Evolutionary conservation across 352 stramenopile genomes (phyloP), one percentile per base, ranked within the genome.

Genomic region (Globisporangium yorkense): DNA sequence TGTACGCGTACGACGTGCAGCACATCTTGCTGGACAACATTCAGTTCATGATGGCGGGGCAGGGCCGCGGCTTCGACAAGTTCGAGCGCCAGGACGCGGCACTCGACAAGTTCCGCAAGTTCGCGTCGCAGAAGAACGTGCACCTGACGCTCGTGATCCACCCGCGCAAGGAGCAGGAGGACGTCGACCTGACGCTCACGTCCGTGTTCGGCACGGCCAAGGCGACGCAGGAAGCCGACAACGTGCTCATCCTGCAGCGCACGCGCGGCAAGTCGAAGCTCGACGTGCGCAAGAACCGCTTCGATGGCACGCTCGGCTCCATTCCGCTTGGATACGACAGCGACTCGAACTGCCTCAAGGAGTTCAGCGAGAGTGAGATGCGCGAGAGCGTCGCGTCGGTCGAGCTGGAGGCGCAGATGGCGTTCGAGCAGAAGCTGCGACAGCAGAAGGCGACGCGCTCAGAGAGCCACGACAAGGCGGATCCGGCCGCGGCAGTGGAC

Each of bases 11-110:
- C 70, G 97, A 99, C 71, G 95, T 99, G 48, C 84, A 99, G 73
- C 97, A 99, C 74, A 97, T 99, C 50, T 87, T 99, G 67, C 70
- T 99, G 47, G 97, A 99, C 77, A 99, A 99, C 69, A 89, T 99
- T 64, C 97, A 99, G 77, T 99, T 99, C 64, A 99, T 99, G 97
- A 98, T 99, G 75, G 90, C 83, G 1, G 80, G 80, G 9, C 87
- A 96, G 63, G 87, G 84, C 21, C 78, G 83, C 45, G 84, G 84
- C 3, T 95, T 79, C 45, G 86, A 95, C 71, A 95, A 95, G 71
- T 95, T 95, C 61, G 86, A 95, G 57, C 86, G 84, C 7, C 86
- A 95, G 62, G 97, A 99, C 72, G 70, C 94, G 20, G 96, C 95
- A 12, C 78, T 99, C 47, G 94, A 98, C 69, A 98, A 98, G 58